Evolutionary conservation across 768 basidiomycete species (phyloP).

Genomic region (Leucocoprinus leucothites): DNA sequence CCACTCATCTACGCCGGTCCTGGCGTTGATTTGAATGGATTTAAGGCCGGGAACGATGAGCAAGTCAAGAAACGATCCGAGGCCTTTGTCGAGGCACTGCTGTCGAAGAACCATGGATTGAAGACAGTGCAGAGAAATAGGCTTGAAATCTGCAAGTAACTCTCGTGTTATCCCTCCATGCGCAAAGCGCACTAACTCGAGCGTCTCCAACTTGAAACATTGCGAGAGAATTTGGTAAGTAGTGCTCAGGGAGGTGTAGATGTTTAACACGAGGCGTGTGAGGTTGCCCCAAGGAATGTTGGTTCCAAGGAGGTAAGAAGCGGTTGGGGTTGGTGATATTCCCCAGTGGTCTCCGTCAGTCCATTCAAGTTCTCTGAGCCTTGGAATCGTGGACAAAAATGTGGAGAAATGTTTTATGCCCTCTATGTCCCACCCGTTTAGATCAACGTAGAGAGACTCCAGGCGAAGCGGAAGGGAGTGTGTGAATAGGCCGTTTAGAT

Average conservation of each 20-base stretch:
- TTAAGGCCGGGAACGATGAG: constrained; percentile 18
- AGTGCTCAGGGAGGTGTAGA: constrained; percentile 17
- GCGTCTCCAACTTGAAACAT: constrained; percentile 16
- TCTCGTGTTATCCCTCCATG: constrained; percentile 1
- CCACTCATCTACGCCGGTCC: constrained; percentile 11
- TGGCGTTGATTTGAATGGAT: constrained; percentile 15
- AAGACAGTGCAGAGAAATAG: constrained; percentile 17
- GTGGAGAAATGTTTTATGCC: constrained; percentile 15
- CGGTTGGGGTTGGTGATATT: constrained; percentile 16
- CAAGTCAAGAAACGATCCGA: constrained; percentile 19
- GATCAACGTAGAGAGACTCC: constrained; percentile 17
- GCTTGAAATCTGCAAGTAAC: constrained; percentile 2
- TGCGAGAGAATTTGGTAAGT: constrained; percentile 19
- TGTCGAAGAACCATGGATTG: constrained; percentile 19
- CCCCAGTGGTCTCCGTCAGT: constrained; percentile 19
- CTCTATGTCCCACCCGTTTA: constrained; percentile 19
- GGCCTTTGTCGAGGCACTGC: constrained; percentile 18
- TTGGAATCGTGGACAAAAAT: constrained; percentile 16
- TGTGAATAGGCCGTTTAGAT: constrained; percentile 13
- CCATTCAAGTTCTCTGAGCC: constrained; percentile 18
- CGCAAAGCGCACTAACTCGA: constrained; percentile 20
- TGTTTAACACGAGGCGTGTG: constrained; percentile 19
- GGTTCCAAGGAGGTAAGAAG: constrained; percentile 3
- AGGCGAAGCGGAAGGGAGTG: constrained; percentile 10
- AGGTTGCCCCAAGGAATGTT: constrained; percentile 20